These are phyloP conservation scores for Naganishia randhawae DNA, from an alignment of 768 basidiomycete species.

Conservation along the genomic window DNA sequence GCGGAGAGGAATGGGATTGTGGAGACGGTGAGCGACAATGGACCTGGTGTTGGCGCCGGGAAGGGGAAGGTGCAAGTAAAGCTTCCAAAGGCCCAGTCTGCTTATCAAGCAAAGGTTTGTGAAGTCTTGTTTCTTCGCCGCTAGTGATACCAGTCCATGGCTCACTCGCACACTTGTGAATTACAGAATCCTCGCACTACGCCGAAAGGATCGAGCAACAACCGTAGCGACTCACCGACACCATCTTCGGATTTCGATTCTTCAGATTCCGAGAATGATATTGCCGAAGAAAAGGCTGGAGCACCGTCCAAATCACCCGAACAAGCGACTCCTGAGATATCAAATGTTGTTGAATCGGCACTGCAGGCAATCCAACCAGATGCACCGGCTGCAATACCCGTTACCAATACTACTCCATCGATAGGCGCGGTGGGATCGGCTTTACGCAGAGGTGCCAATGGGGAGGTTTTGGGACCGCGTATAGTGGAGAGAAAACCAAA, in stretches of 20 bases:
- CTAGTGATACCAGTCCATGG: neutral
- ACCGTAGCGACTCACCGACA: constrained; percentile 11
- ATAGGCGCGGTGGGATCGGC: constrained; percentile 20
- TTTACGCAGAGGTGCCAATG: constrained; percentile 23
- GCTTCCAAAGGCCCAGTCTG: neutral
- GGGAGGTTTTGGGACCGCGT: constrained; percentile 13
- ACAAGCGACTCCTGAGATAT: neutral
- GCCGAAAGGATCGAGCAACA: neutral
- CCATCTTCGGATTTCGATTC: constrained; percentile 39
- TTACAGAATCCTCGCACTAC: neutral
- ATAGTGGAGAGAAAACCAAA: constrained; percentile 18
- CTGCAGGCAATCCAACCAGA: neutral
- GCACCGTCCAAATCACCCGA: neutral
- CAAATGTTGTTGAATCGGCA: neutral
- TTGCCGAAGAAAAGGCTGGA: neutral
- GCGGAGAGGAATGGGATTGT: constrained; percentile 38
- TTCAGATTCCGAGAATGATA: constrained; percentile 38
- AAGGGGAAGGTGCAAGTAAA: constrained; percentile 7
- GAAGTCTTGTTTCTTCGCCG: neutral
- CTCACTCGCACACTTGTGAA: neutral
- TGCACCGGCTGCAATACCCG: neutral
- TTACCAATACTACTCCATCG: neutral
- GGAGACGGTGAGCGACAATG: constrained; percentile 31
- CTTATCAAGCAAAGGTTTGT: constrained; percentile 6
- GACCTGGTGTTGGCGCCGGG: constrained; percentile 1